Evolutionary conservation across 768 basidiomycete genomes (phyloP), one percentile per base, ranked within the genome.

Genomic region (Hypsizygus marmoreus): DNA sequence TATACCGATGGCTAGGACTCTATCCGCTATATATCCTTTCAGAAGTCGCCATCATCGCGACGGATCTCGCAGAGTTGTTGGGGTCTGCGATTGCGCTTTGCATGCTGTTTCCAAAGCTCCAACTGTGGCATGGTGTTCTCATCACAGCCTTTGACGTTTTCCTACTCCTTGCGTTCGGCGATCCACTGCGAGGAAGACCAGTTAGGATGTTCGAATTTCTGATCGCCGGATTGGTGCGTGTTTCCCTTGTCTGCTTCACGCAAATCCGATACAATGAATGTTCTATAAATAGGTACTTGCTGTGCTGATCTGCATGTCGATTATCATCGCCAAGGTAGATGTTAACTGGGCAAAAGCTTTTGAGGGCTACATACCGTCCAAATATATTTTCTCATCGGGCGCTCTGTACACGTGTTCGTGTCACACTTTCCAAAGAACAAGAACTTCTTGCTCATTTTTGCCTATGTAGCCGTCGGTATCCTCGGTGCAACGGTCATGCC

Each of bases 401-500:
- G 80, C 76, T 22, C 63, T 89, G 14, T 90, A 87, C 57, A 82
- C 79, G 0, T 84, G 86, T 87, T 43, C 30, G 17, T 12, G 13
- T 26, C 12, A 50, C 32, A 24, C 22, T 17, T 19, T 19, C 16
- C 12, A 40, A 9, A 23, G 6, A 41, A 23, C 8, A 40, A 22
- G 17, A 37, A 26, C 3, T 13, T 35, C 25, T 12, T n/a, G n/a
- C 31, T 42, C 7, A 37, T 29, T 2, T 37, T 10, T 28, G 8
- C 20, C 36, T 20, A 24, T 47, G 31, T 49, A 84, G 82, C 84
- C 23, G 80, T 88, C 43, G 87, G 87, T 28, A 83, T 91, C 39
- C 59, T 88, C 1, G 86, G 88, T 23, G 91, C 91, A 1, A 97
- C 91, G 2, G 85, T 93, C 48, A 95, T 95, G 93, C 93, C 93